Base-by-base conservation (phyloP, 768 basidiomycete species). In the Termitomyces sp. region DNA sequence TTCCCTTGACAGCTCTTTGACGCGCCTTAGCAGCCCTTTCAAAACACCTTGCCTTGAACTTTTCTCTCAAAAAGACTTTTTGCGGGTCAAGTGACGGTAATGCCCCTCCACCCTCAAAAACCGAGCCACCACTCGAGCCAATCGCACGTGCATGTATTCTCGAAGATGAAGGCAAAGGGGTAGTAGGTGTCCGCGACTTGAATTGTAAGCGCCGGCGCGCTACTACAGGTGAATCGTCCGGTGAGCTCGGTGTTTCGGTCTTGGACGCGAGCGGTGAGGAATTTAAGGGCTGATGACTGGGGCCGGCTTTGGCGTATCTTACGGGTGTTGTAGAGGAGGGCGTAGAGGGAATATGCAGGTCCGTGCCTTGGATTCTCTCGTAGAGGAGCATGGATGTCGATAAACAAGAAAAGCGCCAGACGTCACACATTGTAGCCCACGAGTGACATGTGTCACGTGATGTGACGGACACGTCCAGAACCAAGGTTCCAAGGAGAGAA, bases 1-100 rank as follows among this genome's bases (percentile, higher is more conserved):
- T 71, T 51, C 75, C 69, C 16, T 70, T 70, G 14, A 85, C 67
- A 11, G 78, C 79, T 30, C 73, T 76, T 41, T 76, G 76, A 45
- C 86, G 74, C 21, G 81, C 82, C 59, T 78, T 79, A 34, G 75
- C 73, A 0, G 84, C 86, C 19, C 85, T 75, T 65, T 86, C 83
- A 43, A 85, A 64, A 66, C 85, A 88, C 49, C 80, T 77, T 3
- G 79, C 79, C 62, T 79, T 80, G 59, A 89, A 80, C 30, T 80
- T 78, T 51, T 85, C 83, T 27, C 83, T 71, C 47, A 89, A 66
- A 46, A 89, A 78, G 4, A 70, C 61, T 41, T 79, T 83, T 55
- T 83, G 79, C 0, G 83, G 71, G 17, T 81, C 76, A 16, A 46
- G 61, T 48, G 39, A 50, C 28, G 47, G 47, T 30, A 41, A 50